Evolutionary conservation across 257 asterid species (phyloP).

Genomic region (Nyctanthes arbortristis): DNA sequence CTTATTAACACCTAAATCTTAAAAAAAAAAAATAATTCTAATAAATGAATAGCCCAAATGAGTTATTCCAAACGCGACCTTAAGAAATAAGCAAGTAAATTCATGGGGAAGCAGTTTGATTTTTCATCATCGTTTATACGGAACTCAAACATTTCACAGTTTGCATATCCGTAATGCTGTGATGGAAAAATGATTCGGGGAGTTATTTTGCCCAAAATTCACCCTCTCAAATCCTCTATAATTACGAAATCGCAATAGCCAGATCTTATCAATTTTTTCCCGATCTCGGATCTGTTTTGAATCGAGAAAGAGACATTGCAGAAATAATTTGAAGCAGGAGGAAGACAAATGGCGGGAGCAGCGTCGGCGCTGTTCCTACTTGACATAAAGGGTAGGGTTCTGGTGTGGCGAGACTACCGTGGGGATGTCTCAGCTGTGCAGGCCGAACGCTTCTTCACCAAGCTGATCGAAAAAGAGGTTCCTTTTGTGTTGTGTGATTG

Average conservation of each 20-base stretch:
- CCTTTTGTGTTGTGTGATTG: background rate
- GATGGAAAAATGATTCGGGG: background rate
- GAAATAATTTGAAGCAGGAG: background rate
- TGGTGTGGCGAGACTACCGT: conserved; percentile 49
- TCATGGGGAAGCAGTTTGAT: no score
- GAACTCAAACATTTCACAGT: background rate
- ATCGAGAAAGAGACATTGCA: background rate
- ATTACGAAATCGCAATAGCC: no score
- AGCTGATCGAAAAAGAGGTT: conserved; percentile 6
- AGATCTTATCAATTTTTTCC: background rate
- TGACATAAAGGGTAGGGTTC: conserved; percentile 46
- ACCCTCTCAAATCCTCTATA: no score
- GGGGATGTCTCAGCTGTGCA: conserved; percentile 45
- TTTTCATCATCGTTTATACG: background rate
- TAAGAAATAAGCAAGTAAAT: no score
- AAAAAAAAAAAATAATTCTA: no score
- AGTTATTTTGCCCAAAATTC: background rate
- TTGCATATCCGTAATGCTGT: background rate
- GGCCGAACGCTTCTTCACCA: conserved; percentile 36
- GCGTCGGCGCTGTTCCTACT: conserved; percentile 47
- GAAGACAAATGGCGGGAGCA: conserved; percentile 42
- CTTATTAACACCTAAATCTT: no score
- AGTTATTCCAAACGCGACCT: no score
- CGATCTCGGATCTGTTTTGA: conserved; percentile 9
- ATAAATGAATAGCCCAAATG: no score